Evolutionary conservation across 2,329 filamentous ascomycete genomes (phyloP).

Genomic region (Thelonectria rubi): DNA sequence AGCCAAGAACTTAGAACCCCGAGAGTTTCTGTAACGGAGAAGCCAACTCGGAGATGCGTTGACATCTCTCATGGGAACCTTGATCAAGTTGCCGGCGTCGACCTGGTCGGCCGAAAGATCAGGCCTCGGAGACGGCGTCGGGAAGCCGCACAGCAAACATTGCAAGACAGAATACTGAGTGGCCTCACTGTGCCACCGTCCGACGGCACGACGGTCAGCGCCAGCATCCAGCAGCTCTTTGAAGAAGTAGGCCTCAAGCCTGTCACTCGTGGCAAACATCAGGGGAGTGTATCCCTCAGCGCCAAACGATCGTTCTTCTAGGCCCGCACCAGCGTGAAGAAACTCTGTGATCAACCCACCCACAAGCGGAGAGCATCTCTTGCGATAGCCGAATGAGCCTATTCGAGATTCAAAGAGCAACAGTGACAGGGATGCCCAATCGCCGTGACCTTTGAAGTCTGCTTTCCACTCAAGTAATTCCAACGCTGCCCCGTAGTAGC

Average conservation of each 20-base stretch:
- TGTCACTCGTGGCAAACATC: conserved; percentile 10
- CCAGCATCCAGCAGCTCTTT: not conserved
- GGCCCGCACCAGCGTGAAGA: not conserved
- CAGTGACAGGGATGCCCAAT: no score
- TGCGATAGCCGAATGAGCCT: not conserved
- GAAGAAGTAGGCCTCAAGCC: not conserved
- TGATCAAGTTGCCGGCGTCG: not conserved
- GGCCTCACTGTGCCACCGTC: not conserved
- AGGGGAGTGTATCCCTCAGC: conserved; percentile 1
- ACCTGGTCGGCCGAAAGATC: not conserved
- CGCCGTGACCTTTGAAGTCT: no score
- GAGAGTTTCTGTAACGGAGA: not conserved
- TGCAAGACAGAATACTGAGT: not conserved
- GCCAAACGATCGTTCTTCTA: conserved; percentile 3
- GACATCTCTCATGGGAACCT: no score
- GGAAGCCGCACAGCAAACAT: conserved; percentile 4
- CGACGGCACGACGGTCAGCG: not conserved
- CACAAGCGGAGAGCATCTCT: no score
- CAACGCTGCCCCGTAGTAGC: not conserved
- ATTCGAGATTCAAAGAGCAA: no score
- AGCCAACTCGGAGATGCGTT: not conserved
- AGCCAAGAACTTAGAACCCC: conserved; percentile 5
- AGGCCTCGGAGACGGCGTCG: not conserved
- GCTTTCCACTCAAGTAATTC: not conserved
- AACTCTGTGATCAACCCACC: not conserved